Base-by-base conservation (phyloP, 371 early-diverging fungal species). In the Chytridium lagenaria region DNA sequence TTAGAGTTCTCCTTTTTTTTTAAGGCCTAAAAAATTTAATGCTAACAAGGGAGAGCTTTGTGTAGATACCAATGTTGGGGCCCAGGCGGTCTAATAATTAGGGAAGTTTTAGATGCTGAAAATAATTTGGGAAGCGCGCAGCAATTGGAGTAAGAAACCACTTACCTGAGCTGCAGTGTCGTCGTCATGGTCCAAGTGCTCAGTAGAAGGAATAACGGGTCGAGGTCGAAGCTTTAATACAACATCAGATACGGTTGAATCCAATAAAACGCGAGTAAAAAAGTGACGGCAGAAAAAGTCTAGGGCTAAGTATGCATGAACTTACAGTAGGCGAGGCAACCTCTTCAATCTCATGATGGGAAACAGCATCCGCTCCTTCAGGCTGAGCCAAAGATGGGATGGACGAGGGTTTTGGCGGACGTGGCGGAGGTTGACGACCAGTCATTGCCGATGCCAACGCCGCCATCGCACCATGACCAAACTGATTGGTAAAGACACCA, bases 361-460 rank as follows among this genome's bases (percentile, higher is more conserved):
- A 23, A 2, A 40, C 28, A 15, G 26, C 69, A 28, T 23, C 71
- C 31, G 31, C 51, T 7, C 28, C 57, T 28, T 66, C 71, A 10
- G 12, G 55, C 22, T 44, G 55, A 69, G 12, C 51, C 37, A 63
- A 30, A 16, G 51, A 30, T 7, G 64, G 22, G 26, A n/a, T 39
- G 5, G 34, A 23, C 0, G 61, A 12, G n/a, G 77, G 77, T 38
- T 67, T 67, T 31, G 71, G 44, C 16, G 67, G 69, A 10, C 72
- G 44, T 19, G 66, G 59, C 22, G 71, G 72, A 26, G 63, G 28
- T 5, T 16, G 34, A 30, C 79, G 52, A 1, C 61, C 61, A 10
- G 52, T 73, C 70, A 83, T 78, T 16, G 81, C 84, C 2, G 78
- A 71, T 19, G 83, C 83, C 44, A 83, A 68, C 0, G 78, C 80